Base-by-base conservation (phyloP, 106 monocot species). In the Acanthochlamys bracteata region DNA sequence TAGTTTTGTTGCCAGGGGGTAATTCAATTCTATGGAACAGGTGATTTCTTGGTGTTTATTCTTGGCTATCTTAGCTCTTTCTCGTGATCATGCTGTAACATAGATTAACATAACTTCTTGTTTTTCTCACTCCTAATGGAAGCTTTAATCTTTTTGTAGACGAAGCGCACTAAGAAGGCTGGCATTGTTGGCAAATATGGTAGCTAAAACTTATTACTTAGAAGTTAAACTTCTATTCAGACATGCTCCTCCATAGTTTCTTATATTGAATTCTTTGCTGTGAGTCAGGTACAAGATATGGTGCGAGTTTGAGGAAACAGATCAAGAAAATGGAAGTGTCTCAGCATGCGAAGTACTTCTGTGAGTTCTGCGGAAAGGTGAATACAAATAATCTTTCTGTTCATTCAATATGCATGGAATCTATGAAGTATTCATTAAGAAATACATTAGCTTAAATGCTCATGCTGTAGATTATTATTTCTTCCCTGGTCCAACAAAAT, bases 311-410 rank as follows among this genome's bases (percentile, higher is more conserved):
- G 80, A 62, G 87, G 3, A 88, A 88, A 65, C 87, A 88, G 49
- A 88, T 88, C 41, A 88, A 88, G 80, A 88, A 88, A 41, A 88
- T 88, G 87, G 87, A 88, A 67, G 87, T 88, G 4, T 88, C 87
- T 7, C 83, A 88, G 71, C 83, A 88, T 63, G 83, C 87, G 58
- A 88, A 88, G 64, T 88, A 88, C 60, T 88, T 88, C 69, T 88
- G 87, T 20, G 87, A 88, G 61, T 88, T 88, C 25, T 88, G 83
- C 27, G 87, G 87, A 45, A 88, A 88, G 84, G 84, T 85, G 80
- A 41, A 46, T 20, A 0, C 9, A 49, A n/a, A 1, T 17, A 49
- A 17, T 9, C 12, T 49, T 49, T 4, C 49, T 14, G 17, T 49
- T 14, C 49, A 49, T 12, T 2, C 10, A 1, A 17, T 49, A 9